Evolutionary conservation across 2,329 filamentous ascomycete genomes (phyloP), one percentile per base, ranked within the genome.

Genomic region (Calonectria multiphialidica): DNA sequence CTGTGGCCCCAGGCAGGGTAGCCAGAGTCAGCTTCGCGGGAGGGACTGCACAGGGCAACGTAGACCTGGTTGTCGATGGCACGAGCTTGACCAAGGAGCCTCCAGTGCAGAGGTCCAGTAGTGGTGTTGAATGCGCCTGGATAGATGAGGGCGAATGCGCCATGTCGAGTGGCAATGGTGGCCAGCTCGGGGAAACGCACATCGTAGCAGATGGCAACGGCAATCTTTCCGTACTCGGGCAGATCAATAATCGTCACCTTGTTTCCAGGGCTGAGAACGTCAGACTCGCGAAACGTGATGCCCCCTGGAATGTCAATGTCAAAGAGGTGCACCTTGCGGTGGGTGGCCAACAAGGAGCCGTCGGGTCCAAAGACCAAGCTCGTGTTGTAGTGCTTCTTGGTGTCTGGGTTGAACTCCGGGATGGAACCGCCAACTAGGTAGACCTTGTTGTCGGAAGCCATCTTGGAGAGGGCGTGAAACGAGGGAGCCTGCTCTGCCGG

Each of bases 91-190:
- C 93, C 96, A 79, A 94, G 90, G 76, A 99, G 86, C 70, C 92
- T 90, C 97, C 97, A 99, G 84, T 99, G 97, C 83, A 98, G 84
- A 7, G 94, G 93, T 0, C 97, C 97, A 0, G 97, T 99, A 0
- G 95, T 98, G 72, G 94, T 88, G 84, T 98, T 99, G 88, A 99
- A 99, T 1, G 97, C 97, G n/a, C 95, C 97, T 0, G 97, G 97
- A 84, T 98, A 98, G 21, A 98, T 83, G 66, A 98, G 90, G 55
- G 95, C 89, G 83, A 99, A 99, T 70, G 92, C 93, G n/a, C 93
- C 95, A 76, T 92, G 92, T 37, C 97, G 90, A 23, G 96, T 95
- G 0, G 96, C 96, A 69, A 98, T 93, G 82, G 91, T 97, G 3
- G 95, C 97, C 13, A 98, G 88, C 85, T 98, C 97, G 0, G 97